Evolutionary conservation across 2,329 filamentous ascomycete species (phyloP).

Genomic region (Alternaria viburni): DNA sequence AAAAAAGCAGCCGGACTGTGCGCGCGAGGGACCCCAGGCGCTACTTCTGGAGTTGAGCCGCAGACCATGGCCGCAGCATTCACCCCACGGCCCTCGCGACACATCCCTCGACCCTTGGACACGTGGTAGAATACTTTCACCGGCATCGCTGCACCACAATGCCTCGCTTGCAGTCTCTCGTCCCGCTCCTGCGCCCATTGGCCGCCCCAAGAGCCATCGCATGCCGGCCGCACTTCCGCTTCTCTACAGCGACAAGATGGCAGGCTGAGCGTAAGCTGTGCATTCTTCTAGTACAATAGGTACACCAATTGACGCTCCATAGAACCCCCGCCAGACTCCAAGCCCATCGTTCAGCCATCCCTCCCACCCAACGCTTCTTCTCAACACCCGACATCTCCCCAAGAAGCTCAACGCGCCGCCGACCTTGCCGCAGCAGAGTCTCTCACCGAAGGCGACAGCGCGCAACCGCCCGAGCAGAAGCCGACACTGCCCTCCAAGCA

Average conservation of each 20-base stretch:
- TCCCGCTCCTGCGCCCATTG: constrained; percentile 51
- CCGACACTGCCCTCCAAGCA: constrained; percentile 28
- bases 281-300: not conserved
- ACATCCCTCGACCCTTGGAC: not conserved
- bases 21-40: constrained; percentile 43
- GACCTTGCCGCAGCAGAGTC: constrained; percentile 44
- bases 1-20: constrained; percentile 44
- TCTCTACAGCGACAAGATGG: constrained; percentile 45
- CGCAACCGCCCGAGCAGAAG: constrained; percentile 32
- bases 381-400: constrained; percentile 41
- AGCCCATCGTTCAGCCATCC: constrained; percentile 26
- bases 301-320: constrained; percentile 2
- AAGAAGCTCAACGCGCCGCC: constrained; percentile 34
- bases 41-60: constrained; percentile 45
- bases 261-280: constrained; percentile 35
- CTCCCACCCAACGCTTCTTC: constrained; percentile 27
- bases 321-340: constrained; percentile 36
- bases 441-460: constrained; percentile 41
- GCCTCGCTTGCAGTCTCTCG: constrained; percentile 44
- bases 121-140: not conserved
- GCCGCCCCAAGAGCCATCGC: constrained; percentile 45
- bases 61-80: constrained; percentile 15
- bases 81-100: constrained; percentile 2
- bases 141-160: constrained; percentile 24
- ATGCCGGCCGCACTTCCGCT: constrained; percentile 49